A percentile compares a stretch with the other conserved stretches of the same genome.
Evolutionary conservation across 768 basidiomycete genomes (phyloP).

Genomic region (Phanerodontia chrysosporium): DNA sequence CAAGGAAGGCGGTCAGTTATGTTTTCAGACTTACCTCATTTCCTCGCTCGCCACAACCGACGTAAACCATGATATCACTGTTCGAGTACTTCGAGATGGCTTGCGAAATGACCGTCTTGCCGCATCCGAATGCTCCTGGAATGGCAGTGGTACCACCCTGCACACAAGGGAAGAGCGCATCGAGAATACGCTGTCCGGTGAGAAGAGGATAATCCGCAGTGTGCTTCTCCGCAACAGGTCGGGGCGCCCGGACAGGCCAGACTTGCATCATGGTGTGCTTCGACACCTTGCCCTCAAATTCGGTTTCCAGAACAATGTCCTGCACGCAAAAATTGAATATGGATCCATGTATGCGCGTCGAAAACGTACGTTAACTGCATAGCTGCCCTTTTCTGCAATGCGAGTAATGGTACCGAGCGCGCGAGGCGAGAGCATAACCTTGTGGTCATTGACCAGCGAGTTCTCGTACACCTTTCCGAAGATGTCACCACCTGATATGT

Average conservation of each 20-base stretch:
- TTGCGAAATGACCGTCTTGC: constrained; percentile 98
- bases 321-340: constrained; percentile 25
- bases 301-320: constrained; percentile 96
- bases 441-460: constrained; percentile 93
- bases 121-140: constrained; percentile 98
- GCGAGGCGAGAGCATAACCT: constrained; percentile 92
- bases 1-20: not conserved
- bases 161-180: constrained; percentile 96
- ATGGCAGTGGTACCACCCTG: constrained; percentile 97
- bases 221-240: constrained; percentile 93
- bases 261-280: constrained; percentile 96
- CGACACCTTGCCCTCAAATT: constrained; percentile 92
- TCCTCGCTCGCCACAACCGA: constrained; percentile 98
- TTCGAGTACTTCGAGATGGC: constrained; percentile 98
- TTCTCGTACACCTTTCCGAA: constrained; percentile 97
- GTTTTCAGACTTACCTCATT: constrained; percentile 63
- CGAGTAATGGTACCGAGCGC: constrained; percentile 93
- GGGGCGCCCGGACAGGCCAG: constrained; percentile 98
- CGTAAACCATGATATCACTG: constrained; percentile 98
- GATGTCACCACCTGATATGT: constrained; percentile 95
- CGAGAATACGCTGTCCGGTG: constrained; percentile 95
- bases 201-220: constrained; percentile 88
- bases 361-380: constrained; percentile 75
- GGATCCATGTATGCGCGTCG: not conserved
- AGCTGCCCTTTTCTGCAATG: constrained; percentile 92